These are phyloP conservation scores for Lactarius hengduanensis DNA, from an alignment of 768 basidiomycete species.

Conservation along the genomic window DNA sequence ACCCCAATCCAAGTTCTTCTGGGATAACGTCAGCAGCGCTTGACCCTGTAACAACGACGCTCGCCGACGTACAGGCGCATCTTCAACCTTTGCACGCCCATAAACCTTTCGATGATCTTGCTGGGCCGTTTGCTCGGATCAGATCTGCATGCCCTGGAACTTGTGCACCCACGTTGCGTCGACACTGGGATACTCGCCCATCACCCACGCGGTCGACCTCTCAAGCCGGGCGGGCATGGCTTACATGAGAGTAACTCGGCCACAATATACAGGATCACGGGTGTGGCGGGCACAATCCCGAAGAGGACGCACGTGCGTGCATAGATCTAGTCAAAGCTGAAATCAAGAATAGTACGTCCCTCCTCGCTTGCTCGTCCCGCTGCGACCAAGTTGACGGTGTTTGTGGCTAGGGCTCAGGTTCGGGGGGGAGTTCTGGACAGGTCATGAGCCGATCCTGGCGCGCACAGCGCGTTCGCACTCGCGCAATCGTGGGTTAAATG, in stretches of 20 bases:
- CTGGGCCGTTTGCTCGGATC: constrained; percentile 95
- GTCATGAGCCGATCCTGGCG: constrained; percentile 77
- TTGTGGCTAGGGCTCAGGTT: constrained; percentile 57
- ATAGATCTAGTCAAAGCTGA: constrained; percentile 78
- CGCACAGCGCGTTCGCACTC: constrained; percentile 50
- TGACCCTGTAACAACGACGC: constrained; percentile 32
- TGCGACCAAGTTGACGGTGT: not conserved
- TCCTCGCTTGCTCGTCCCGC: not conserved
- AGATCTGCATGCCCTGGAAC: constrained; percentile 83
- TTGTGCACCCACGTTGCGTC: constrained; percentile 83
- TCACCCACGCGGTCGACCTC: constrained; percentile 88
- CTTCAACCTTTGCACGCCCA: constrained; percentile 61
- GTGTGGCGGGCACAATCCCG: constrained; percentile 87
- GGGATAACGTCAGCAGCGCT: too few relatives aligned
- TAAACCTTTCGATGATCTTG: constrained; percentile 68
- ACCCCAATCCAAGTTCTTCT: constrained; percentile 63
- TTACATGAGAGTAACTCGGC: constrained; percentile 89
- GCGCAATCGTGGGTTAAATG: constrained; percentile 28
- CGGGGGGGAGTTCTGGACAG: constrained; percentile 84
- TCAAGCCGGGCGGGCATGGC: constrained; percentile 93
- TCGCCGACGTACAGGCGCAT: constrained; percentile 66
- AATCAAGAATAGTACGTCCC: constrained; percentile 51
- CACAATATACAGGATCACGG: constrained; percentile 85
- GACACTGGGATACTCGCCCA: constrained; percentile 90
- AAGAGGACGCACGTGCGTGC: too few relatives aligned